Evolutionary conservation across 2,329 filamentous ascomycete species (phyloP).

Genomic region (Neonectria punicea): DNA sequence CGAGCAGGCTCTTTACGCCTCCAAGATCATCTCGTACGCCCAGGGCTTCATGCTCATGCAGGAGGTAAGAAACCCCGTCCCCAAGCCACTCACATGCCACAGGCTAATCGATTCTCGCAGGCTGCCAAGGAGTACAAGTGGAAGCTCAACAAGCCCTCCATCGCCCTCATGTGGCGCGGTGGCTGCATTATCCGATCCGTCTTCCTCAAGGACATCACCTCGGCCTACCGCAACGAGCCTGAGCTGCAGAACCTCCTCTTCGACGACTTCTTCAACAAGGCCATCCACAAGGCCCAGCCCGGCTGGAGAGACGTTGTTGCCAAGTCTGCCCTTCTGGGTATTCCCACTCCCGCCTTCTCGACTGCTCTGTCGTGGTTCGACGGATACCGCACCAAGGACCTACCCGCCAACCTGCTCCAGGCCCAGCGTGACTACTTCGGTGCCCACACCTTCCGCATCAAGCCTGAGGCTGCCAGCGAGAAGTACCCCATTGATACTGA

Average conservation of each 20-base stretch:
- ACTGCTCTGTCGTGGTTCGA: constrained; percentile 99
- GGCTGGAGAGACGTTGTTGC: constrained; percentile 92
- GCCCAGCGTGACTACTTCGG: constrained; percentile 99
- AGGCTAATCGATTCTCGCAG: constrained; percentile 54
- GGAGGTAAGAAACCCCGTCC: constrained; percentile 70
- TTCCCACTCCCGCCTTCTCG: constrained; percentile 95
- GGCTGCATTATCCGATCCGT: constrained; percentile 99
- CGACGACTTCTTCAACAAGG: constrained; percentile 99
- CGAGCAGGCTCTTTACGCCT: constrained; percentile 98
- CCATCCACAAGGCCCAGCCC: constrained; percentile 94
- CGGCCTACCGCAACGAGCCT: constrained; percentile 92
- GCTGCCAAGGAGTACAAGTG: constrained; percentile 95
- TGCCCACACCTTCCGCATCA: constrained; percentile 89
- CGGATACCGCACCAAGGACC: constrained; percentile 95
- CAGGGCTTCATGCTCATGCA: constrained; percentile 99
- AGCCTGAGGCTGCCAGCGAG: constrained; percentile 79
- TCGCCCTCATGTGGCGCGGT: constrained; percentile 99
- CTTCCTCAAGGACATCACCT: constrained; percentile 99
- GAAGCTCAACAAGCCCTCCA: constrained; percentile 99
- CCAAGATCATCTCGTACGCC: constrained; percentile 99
- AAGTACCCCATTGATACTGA: constrained; percentile 88
- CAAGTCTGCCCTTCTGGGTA: constrained; percentile 93
- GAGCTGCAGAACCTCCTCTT: constrained; percentile 98
- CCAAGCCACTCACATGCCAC: too few species aligned
- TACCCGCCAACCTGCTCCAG: constrained; percentile 98